A percentile compares a stretch with the other conserved stretches of the same genome.
phyloP scores from a whole-genome alignment of 441 rosid genomes.

The Metrosideros polymorpha region DNA sequence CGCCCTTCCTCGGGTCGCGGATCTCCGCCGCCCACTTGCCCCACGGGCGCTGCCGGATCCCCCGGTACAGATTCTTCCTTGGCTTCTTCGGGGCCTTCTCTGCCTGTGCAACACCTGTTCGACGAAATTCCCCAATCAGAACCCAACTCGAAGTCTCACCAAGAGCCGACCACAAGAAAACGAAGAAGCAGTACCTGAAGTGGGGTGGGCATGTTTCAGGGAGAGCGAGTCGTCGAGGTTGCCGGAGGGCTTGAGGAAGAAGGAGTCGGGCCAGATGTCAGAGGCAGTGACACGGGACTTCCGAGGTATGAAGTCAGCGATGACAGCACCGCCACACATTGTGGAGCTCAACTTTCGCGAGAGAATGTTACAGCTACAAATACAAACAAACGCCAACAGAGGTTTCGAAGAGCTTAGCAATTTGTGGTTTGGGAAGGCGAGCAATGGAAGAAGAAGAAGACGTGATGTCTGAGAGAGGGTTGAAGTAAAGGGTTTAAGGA shows the following conservation, averaged over 20 bases:
- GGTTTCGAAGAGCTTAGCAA: neutral
- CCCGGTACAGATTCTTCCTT: conserved; percentile 74
- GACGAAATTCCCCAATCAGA: neutral
- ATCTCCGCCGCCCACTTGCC: conserved; percentile 96
- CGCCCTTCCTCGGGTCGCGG: conserved; percentile 81
- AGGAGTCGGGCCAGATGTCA: conserved; percentile 37
- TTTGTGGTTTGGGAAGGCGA: neutral
- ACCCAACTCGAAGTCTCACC: neutral
- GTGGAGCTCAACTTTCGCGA: neutral
- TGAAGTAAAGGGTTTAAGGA: neutral
- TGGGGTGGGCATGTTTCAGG: conserved; percentile 16
- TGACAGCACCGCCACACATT: conserved; percentile 69
- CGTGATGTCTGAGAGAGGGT: neutral
- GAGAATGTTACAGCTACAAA: neutral
- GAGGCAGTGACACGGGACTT: conserved; percentile 16
- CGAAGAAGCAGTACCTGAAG: conserved; percentile 16
- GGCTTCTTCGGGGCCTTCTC: conserved; percentile 41
- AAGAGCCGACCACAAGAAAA: neutral
- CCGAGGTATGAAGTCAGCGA: conserved; percentile 39
- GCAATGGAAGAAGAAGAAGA: neutral
- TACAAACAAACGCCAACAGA: neutral
- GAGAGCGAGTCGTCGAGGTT: conserved; percentile 2
- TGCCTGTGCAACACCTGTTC: conserved; percentile 25
- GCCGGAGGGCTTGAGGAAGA: neutral
- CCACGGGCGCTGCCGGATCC: conserved; percentile 87